phyloP scores from a whole-genome alignment of 768 basidiomycete genomes.

The Tulasnella sp. region DNA sequence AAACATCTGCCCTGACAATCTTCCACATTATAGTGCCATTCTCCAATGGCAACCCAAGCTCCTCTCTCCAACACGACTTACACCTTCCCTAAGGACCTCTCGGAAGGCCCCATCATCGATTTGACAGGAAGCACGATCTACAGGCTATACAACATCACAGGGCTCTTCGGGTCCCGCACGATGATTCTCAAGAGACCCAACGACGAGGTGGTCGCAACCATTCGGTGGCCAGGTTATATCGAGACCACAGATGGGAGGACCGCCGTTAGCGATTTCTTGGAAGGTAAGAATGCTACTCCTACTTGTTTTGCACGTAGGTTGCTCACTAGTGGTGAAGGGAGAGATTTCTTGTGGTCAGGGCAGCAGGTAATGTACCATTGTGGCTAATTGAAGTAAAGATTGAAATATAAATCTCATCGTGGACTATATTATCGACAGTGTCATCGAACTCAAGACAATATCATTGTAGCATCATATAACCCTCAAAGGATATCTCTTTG shows the following conservation, averaged over 20 bases:
- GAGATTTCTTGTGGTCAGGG: not conserved
- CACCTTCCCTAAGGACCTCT: not conserved
- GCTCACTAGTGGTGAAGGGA: not conserved
- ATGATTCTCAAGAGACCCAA: not conserved
- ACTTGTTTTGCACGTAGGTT: not conserved
- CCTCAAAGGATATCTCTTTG: too few relatives aligned
- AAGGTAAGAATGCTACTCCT: not conserved
- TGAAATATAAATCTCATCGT: too few relatives aligned
- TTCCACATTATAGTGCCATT: not conserved
- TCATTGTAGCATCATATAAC: too few relatives aligned
- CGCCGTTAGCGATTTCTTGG: not conserved
- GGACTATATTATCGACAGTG: too few relatives aligned
- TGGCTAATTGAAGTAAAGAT: too few relatives aligned
- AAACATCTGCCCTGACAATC: not conserved
- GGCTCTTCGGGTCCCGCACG: not conserved
- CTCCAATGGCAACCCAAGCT: not conserved
- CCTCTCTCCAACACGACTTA: not conserved
- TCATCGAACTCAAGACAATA: too few relatives aligned
- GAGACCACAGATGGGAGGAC: not conserved
- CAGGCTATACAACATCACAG: not conserved
- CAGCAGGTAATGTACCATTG: not conserved
- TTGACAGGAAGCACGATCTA: not conserved
- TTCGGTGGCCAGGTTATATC: not conserved
- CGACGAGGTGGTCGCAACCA: not conserved
- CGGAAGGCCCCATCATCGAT: not conserved